A percentile compares a stretch with the other conserved stretches of the same genome.
These are phyloP conservation scores for Scheffersomyces cryptocercus DNA, from an alignment of 1,139 yeast genomes.

Conservation along the genomic window DNA sequence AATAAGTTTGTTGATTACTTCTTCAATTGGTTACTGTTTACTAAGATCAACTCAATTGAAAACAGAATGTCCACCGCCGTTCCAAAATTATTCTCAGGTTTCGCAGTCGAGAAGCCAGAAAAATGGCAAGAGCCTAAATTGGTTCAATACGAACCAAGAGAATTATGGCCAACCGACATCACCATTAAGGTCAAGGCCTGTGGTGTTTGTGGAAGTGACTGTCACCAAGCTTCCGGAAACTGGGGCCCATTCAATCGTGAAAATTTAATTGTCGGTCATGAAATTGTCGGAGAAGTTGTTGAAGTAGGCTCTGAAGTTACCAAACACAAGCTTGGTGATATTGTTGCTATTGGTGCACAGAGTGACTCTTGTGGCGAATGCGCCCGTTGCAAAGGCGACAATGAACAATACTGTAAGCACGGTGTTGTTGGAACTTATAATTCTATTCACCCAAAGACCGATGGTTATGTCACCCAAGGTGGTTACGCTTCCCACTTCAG, in stretches of 20 bases:
- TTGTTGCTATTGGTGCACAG: constrained; percentile 57
- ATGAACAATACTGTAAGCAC: constrained; percentile 50
- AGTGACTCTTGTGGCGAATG: constrained; percentile 47
- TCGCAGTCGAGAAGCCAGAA: constrained; percentile 26
- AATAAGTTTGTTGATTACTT: too few species aligned
- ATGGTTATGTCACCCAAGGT: constrained; percentile 51
- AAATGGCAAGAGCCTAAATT: constrained; percentile 37
- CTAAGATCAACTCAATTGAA: neutral
- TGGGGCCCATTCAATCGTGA: constrained; percentile 33
- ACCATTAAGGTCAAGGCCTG: constrained; percentile 36
- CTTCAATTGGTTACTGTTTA: too few species aligned
- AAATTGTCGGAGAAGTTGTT: constrained; percentile 47
- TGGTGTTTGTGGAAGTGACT: constrained; percentile 45
- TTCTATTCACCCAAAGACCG: constrained; percentile 29
- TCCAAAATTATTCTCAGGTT: constrained; percentile 36
- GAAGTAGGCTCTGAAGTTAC: constrained; percentile 40
- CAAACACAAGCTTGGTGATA: constrained; percentile 37
- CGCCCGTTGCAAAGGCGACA: constrained; percentile 37
- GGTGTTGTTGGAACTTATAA: constrained; percentile 43
- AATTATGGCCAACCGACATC: constrained; percentile 32
- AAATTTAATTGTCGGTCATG: constrained; percentile 48
- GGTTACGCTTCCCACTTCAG: constrained; percentile 55
- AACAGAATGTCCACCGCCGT: constrained; percentile 7
- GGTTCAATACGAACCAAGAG: constrained; percentile 28
- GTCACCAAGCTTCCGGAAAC: constrained; percentile 41